A percentile compares a stretch with the other conserved stretches of the same genome.
Conservation (phyloP, 2,329 filamentous ascomycete genomes). For the Fusarium pseudonygamai region DNA sequence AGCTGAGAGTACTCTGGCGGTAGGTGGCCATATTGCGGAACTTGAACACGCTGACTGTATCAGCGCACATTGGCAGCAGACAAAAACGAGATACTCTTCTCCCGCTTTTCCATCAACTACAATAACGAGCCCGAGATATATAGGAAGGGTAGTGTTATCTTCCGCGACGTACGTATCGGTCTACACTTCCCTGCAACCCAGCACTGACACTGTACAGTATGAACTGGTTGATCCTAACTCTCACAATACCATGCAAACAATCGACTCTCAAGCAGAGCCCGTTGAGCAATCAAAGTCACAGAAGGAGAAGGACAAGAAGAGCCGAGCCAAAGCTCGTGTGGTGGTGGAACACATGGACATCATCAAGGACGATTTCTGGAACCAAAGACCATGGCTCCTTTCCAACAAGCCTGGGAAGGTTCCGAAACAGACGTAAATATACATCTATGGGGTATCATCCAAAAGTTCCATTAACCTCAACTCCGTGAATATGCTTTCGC, state of each 20-base stretch:
- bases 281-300: conserved; percentile 78
- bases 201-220: conserved; percentile 61
- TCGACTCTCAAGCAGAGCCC: conserved; percentile 62
- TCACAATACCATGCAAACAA: conserved; percentile 57
- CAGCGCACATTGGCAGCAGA: conserved; percentile 85
- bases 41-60: conserved; percentile 29
- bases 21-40: conserved; percentile 48
- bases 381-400: conserved; percentile 83
- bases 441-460: conserved; percentile 46
- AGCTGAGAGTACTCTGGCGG: conserved; percentile 82
- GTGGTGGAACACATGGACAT: conserved; percentile 89
- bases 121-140: conserved; percentile 95
- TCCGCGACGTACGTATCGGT: conserved; percentile 72
- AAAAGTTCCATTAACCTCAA: conserved; percentile 39
- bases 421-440: conserved; percentile 64
- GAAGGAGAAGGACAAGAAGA: conserved; percentile 83
- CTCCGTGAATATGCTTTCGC: conserved; percentile 41
- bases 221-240: conserved; percentile 71
- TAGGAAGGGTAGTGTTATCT: conserved; percentile 92
- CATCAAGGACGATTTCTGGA: conserved; percentile 96
- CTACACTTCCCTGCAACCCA: too few species aligned
- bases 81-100: conserved; percentile 97
- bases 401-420: conserved; percentile 77
- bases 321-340: conserved; percentile 80
- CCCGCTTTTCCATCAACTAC: conserved; percentile 91